Evolutionary conservation across 2,329 filamentous ascomycete genomes (phyloP).

Genomic region (Penicillium brevicompactum): DNA sequence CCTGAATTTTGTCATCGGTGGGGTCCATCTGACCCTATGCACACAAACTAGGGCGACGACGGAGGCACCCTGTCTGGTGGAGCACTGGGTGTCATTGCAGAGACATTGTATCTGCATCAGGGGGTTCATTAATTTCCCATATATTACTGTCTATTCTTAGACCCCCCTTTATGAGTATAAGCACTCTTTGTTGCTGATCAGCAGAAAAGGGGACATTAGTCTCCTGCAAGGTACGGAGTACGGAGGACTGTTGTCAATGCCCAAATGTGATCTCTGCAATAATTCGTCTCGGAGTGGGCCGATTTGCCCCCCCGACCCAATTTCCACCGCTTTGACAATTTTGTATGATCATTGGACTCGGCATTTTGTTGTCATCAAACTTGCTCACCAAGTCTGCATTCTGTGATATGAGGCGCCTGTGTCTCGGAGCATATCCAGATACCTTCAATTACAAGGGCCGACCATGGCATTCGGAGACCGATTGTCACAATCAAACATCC

Average conservation of each 20-base stretch:
- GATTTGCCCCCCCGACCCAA: background rate
- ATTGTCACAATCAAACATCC: too few relatives aligned
- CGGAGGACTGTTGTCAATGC: background rate
- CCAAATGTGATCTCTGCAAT: background rate
- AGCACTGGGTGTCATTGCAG: background rate
- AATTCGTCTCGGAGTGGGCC: background rate
- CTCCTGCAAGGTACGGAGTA: background rate
- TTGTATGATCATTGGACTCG: background rate
- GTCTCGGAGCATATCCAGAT: background rate
- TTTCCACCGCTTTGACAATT: background rate
- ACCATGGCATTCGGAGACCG: too few relatives aligned
- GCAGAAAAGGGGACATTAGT: background rate
- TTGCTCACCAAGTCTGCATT: background rate
- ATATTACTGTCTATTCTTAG: background rate
- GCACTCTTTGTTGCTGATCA: background rate
- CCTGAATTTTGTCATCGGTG: background rate
- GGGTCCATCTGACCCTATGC: background rate
- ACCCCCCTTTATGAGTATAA: background rate
- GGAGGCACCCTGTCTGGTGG: constrained; percentile 1
- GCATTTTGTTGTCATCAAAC: background rate
- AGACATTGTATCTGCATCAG: background rate
- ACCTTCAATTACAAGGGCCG: too few relatives aligned
- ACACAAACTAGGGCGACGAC: background rate
- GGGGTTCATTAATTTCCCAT: constrained; percentile 4
- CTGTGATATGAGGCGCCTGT: background rate